A percentile compares a stretch with the other conserved stretches of the same genome.
Evolutionary conservation across 768 basidiomycete genomes (phyloP).

Genomic region (Omphalotus guepiniiformis): DNA sequence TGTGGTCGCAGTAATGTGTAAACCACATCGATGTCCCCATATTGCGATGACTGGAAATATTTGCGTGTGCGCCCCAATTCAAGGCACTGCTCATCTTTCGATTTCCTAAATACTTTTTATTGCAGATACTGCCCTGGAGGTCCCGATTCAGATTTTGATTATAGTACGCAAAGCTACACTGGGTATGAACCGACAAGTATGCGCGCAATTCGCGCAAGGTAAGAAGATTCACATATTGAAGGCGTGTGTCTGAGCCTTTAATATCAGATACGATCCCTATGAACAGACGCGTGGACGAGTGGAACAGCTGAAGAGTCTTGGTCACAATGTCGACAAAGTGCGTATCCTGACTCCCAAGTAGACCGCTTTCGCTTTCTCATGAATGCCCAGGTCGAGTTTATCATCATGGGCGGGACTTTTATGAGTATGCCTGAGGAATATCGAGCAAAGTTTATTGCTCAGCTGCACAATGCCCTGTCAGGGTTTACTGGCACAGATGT

Average conservation of each 20-base stretch:
- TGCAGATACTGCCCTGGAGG: conserved; percentile 94
- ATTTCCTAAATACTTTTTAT: background rate
- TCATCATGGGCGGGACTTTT: conserved; percentile 98
- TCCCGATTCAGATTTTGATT: conserved; percentile 99
- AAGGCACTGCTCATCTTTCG: background rate
- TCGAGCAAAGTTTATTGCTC: conserved; percentile 88
- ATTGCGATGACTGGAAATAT: conserved; percentile 99
- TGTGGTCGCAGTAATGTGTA: conserved; percentile 99
- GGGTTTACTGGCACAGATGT: conserved; percentile 92
- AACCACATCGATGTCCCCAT: conserved; percentile 98
- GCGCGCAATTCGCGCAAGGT: conserved; percentile 94
- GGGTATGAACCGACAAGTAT: conserved; percentile 98
- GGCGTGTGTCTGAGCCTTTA: background rate
- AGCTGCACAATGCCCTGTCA: conserved; percentile 93
- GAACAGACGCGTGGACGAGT: conserved; percentile 95
- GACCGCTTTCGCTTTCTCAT: background rate
- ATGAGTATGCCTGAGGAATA: conserved; percentile 99
- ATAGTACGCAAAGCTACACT: conserved; percentile 95
- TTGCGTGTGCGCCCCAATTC: conserved; percentile 71
- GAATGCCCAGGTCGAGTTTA: conserved; percentile 78
- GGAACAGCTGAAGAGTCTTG: conserved; percentile 93
- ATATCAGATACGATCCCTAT: conserved; percentile 74
- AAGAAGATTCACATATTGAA: conserved; percentile 16
- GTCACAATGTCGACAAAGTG: conserved; percentile 97
- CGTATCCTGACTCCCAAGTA: conserved; percentile 6